phyloP scores from a whole-genome alignment of 208 protist genomes.

The Trypanosoma avium region DNA sequence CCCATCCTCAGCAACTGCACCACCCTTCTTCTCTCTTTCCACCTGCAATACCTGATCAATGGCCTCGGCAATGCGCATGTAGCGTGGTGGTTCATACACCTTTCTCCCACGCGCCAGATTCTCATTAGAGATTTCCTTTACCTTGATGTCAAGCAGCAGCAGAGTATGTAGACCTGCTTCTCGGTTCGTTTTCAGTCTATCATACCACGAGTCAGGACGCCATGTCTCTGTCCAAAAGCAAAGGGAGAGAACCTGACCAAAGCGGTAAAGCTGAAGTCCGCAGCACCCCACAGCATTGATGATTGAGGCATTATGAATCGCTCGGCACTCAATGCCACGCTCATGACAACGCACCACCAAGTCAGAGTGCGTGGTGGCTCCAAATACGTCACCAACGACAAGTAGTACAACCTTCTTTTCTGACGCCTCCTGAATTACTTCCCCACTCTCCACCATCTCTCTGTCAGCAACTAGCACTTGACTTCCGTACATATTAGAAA shows the following conservation, averaged over 20 bases:
- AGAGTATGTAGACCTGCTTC: constrained; percentile 96
- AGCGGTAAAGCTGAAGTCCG: constrained; percentile 99
- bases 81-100: constrained; percentile 98
- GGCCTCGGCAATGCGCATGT: constrained; percentile 98
- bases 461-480: constrained; percentile 94
- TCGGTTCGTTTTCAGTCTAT: constrained; percentile 93
- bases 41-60: constrained; percentile 96
- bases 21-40: constrained; percentile 75
- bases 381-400: constrained; percentile 99
- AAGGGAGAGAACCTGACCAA: constrained; percentile 97
- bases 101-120: constrained; percentile 94
- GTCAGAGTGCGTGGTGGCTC: constrained; percentile 99
- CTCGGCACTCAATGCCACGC: constrained; percentile 72
- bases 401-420: constrained; percentile 95
- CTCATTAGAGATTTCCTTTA: constrained; percentile 97
- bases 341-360: constrained; percentile 95
- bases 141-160: constrained; percentile 99
- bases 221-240: constrained; percentile 98
- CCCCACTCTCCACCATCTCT: constrained; percentile 94
- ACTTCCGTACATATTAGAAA: constrained; percentile 91
- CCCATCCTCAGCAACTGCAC: constrained; percentile 72
- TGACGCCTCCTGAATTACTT: constrained; percentile 86
- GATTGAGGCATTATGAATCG: constrained; percentile 99
- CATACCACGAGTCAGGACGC: constrained; percentile 97
- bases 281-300: constrained; percentile 99